These are phyloP conservation scores for Lotus japonicus DNA, from an alignment of 306 rosid genomes.

Conservation along the genomic window DNA sequence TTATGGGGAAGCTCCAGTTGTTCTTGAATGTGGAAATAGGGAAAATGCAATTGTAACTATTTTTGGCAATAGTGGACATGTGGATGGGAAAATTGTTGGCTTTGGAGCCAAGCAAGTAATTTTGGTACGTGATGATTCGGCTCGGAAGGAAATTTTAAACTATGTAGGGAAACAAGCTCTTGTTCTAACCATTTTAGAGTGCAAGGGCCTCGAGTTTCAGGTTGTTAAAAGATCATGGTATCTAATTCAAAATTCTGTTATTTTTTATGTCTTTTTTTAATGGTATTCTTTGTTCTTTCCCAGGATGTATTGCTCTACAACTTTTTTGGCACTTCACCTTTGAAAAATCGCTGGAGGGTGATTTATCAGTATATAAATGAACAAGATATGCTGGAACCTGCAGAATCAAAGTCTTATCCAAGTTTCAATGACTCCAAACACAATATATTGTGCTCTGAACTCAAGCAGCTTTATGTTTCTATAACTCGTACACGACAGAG, in stretches of 20 bases:
- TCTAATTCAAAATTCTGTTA: not conserved
- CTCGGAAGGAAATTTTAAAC: constrained; percentile 35
- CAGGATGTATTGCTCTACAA: constrained; percentile 74
- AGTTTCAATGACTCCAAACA: constrained; percentile 50
- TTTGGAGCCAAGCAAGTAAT: constrained; percentile 85
- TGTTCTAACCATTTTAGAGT: constrained; percentile 63
- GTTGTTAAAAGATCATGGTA: constrained; percentile 13
- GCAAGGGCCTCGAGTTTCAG: constrained; percentile 91
- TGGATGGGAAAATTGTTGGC: constrained; percentile 46
- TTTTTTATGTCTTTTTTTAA: not conserved
- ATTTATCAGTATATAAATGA: constrained; percentile 58
- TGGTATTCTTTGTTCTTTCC: not conserved
- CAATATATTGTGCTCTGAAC: constrained; percentile 62
- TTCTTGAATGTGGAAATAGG: constrained; percentile 44
- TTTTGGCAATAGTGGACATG: constrained; percentile 51
- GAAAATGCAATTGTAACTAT: constrained; percentile 60
- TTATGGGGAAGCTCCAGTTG: constrained; percentile 58
- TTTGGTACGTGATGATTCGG: constrained; percentile 63
- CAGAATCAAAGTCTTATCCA: constrained; percentile 18
- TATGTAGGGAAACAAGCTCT: constrained; percentile 72
- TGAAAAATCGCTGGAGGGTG: constrained; percentile 65
- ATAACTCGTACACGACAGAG: constrained; percentile 74
- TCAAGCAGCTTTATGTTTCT: constrained; percentile 70
- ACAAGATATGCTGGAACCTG: constrained; percentile 41
- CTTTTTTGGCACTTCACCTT: constrained; percentile 65